Evolutionary conservation across 306 rosid genomes (phyloP).

Genomic region (Rosa lucieae): DNA sequence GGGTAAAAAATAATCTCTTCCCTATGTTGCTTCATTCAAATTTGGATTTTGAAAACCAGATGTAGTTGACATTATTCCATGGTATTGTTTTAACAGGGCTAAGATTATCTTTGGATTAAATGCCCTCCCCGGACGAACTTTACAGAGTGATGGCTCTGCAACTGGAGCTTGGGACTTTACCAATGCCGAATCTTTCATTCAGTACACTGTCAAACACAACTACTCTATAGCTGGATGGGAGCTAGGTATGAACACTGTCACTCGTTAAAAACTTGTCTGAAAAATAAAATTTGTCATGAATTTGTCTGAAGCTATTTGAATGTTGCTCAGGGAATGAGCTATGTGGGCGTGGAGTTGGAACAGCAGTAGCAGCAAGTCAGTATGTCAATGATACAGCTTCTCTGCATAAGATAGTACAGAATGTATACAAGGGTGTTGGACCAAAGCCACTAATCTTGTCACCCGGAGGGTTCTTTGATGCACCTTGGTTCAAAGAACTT

Average conservation of each 20-base stretch:
- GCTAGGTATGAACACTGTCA: conserved; percentile 56
- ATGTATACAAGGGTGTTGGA: conserved; percentile 37
- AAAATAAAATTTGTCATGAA: not conserved
- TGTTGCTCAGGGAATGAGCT: conserved; percentile 73
- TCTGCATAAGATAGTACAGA: conserved; percentile 50
- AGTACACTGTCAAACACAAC: conserved; percentile 67
- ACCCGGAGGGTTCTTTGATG: conserved; percentile 93
- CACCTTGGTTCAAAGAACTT: conserved; percentile 66
- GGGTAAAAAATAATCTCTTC: conserved; percentile 50
- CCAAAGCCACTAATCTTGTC: conserved; percentile 75
- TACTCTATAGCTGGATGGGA: conserved; percentile 87
- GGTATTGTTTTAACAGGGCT: conserved; percentile 55
- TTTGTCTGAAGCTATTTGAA: not conserved
- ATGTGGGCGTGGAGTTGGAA: conserved; percentile 78
- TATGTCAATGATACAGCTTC: conserved; percentile 61
- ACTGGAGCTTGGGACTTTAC: conserved; percentile 71
- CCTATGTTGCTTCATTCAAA: conserved; percentile 7
- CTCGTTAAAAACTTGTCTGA: not conserved
- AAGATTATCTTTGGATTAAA: conserved; percentile 80
- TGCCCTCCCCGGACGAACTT: conserved; percentile 65
- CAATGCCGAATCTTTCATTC: conserved; percentile 75
- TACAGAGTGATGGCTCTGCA: conserved; percentile 36
- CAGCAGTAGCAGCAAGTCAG: conserved; percentile 60
- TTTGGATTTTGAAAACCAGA: conserved; percentile 12
- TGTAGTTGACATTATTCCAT: conserved; percentile 20